Evolutionary conservation across 1,284 basidiomycete genomes (phyloP), one percentile per base, ranked within the genome.

Genomic region (Boletellus dicymbophilus): DNA sequence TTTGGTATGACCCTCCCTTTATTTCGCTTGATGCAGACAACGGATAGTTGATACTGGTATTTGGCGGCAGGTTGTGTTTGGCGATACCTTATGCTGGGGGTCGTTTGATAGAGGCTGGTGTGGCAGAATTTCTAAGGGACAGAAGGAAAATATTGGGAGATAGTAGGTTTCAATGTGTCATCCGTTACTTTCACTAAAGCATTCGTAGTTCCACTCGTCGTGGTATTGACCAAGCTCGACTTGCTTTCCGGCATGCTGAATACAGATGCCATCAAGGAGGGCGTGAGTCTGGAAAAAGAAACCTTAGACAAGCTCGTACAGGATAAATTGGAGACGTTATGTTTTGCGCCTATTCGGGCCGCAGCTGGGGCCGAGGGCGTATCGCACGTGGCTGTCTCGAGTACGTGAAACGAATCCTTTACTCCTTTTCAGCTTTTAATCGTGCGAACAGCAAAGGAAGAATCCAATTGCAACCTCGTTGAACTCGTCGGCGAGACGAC

Each of bases 151-250:
- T 37, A 2, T n/a, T 52, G 22, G 47, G 47, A 18, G 16, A 50
- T 6, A 34, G 51, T 51, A 21, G 11, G 47, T 41, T 21, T 6
- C 25, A n/a, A n/a, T n/a, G n/a, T n/a, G n/a, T n/a, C n/a, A n/a
- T n/a, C n/a, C n/a, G n/a, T n/a, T n/a, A n/a, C n/a, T n/a, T n/a
- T n/a, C n/a, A n/a, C n/a, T 34, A 10, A 42, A 16, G 5, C 23
- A n/a, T n/a, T 30, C 4, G 1, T 13, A 59, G 51, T 44, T 31
- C 51, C 48, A 6, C 42, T 50, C 13, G n/a, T 52, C 3, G 38
- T 52, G 3, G 48, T 50, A n/a, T 37, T 44, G n/a, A 52, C 51
- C 15, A 52, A 52, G n/a, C 13, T 50, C 7, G 51, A 52, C 20
- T 12, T 39, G 15, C 47, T 52, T 7, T 30, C 16, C 12, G 22